Percentiles rank a stretch among this genome's conserved stretches.
phyloP scores from a whole-genome alignment of 148 eudicot species.

The Polygonum aviculare region DNA sequence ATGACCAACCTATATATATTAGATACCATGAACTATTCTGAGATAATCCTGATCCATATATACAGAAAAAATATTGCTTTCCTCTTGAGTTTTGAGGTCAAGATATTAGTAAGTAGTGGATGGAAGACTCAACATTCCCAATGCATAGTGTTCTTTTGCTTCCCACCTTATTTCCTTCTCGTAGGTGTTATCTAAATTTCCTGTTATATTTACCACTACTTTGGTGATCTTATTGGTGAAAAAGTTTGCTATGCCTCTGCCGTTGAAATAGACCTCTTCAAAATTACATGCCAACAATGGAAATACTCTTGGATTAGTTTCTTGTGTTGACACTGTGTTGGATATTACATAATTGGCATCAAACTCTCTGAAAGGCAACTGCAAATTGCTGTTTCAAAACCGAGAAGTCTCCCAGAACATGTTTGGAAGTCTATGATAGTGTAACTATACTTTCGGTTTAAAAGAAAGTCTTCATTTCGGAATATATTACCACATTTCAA shows the following conservation, averaged over 20 bases:
- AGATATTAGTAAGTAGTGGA: background rate
- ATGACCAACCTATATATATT: background rate
- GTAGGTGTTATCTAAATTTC: background rate
- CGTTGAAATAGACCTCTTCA: background rate
- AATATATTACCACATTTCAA: background rate
- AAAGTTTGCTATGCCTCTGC: background rate
- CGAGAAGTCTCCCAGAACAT: background rate
- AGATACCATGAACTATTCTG: background rate
- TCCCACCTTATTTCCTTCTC: background rate
- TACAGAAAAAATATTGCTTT: background rate
- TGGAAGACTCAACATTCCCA: background rate
- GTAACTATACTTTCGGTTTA: background rate
- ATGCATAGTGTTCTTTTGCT: background rate
- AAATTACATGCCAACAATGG: background rate
- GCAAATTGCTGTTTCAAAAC: background rate
- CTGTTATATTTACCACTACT: background rate
- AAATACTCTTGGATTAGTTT: background rate
- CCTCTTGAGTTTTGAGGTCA: conserved; percentile 6
- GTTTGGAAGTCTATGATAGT: background rate
- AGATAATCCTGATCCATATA: background rate
- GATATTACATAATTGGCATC: background rate
- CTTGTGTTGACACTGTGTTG: background rate
- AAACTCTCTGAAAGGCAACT: background rate
- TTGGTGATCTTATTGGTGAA: background rate
- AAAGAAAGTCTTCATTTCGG: background rate